Evolutionary conservation across 1,284 basidiomycete genomes (phyloP), one percentile per base, ranked within the genome.

Genomic region (Crucibulum cyathiforme): DNA sequence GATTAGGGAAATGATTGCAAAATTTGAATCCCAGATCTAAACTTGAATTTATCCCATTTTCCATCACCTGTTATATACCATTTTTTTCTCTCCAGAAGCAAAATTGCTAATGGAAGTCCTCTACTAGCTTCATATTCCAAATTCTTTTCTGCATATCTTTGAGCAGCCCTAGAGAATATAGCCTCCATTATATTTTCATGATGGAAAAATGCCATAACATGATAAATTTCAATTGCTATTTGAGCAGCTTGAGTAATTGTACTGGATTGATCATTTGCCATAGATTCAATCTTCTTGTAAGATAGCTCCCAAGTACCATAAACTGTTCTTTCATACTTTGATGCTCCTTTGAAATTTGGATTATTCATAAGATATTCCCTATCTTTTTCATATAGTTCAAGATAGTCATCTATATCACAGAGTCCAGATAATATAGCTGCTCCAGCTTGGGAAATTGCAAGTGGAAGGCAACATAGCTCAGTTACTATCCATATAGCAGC

Each of bases 241-340:
- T 24, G 53, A 39, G 13, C 12, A 17, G 3, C 15, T 43, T 24
- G 17, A 43, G 12, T 12, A 8, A 43, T 12, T 45, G 37, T 8
- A 36, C 34, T 2, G 19, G 17, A 4, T 50, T 24, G 35, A 17
- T n/a, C 37, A 13, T 41, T 41, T 35, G 15, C 43, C 15, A 15
- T 12, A 58, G n/a, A n/a, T n/a, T n/a, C n/a, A n/a, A n/a, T 53
- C 13, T 35, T 36, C 8, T 51, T 31, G 34, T 35, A 58, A 13
- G 56, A 58, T 10, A 52, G n/a, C 19, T 58, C 57, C 51, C 51
- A 58, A 17, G 57, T 47, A 34, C 53, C 57, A 53, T 58, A 58
- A 8, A 58, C 57, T 36, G 57, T 53, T 24, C n/a, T 38, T n/a
- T 46, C 52, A 53, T 58, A 58, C 13, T 55, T 31, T 34, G 57